phyloP scores from a whole-genome alignment of 2,329 filamentous ascomycete species.

The Aspergillus sp. region DNA sequence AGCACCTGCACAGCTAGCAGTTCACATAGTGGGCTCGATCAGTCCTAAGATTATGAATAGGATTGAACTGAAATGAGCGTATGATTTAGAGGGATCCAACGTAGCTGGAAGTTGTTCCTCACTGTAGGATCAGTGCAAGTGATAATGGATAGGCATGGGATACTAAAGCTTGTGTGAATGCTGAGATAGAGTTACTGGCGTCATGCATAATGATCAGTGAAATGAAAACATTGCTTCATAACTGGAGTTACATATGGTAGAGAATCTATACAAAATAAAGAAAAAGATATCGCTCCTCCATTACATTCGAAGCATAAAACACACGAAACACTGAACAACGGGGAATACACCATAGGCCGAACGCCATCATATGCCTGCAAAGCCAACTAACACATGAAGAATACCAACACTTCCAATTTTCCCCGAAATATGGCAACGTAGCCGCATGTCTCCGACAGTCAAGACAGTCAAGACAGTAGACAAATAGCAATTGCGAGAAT shows the following conservation, averaged over 20 bases:
- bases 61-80: neutral
- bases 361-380: slow-evolving; percentile 25
- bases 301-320: neutral
- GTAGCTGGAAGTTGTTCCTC: neutral
- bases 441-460: slow-evolving; percentile 4
- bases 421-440: slow-evolving; percentile 4
- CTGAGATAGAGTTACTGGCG: neutral
- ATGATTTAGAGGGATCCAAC: neutral
- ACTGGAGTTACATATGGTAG: neutral
- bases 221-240: slow-evolving; percentile 1
- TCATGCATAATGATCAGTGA: neutral
- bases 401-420: slow-evolving; percentile 10
- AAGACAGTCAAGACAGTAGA: slow-evolving; percentile 18
- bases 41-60: no score
- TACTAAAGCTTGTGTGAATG: no score
- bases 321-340: slow-evolving; percentile 3
- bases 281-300: slow-evolving; percentile 10
- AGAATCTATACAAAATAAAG: slow-evolving; percentile 9
- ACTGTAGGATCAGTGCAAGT: no score
- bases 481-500: neutral
- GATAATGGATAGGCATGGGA: no score
- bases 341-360: slow-evolving; percentile 16
- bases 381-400: slow-evolving; percentile 18
- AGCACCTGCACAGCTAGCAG: no score
- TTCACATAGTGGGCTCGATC: no score